Evolutionary conservation across 1,284 basidiomycete genomes (phyloP).

Genomic region (Agaricales sp.): DNA sequence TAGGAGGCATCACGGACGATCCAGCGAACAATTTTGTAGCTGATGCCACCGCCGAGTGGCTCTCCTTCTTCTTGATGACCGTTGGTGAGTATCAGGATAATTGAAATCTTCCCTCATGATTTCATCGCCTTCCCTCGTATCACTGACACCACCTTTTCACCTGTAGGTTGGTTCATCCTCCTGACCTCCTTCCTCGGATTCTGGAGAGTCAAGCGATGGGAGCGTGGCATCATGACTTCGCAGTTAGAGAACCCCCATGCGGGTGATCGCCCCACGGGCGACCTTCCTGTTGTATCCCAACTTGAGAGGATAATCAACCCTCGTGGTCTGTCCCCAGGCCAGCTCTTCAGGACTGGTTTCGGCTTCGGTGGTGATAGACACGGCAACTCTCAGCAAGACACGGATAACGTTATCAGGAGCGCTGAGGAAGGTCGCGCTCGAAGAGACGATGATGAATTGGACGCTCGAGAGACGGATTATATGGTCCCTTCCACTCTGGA

Average conservation of each 20-base stretch:
- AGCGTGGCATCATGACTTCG: slow-evolving; percentile 58
- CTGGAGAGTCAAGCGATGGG: slow-evolving; percentile 89
- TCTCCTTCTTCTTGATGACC: slow-evolving; percentile 91
- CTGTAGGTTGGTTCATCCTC: slow-evolving; percentile 81
- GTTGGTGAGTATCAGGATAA: slow-evolving; percentile 50
- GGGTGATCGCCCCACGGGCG: slow-evolving; percentile 16
- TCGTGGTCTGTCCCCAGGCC: slow-evolving; percentile 30
- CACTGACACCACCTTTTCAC: slow-evolving; percentile 1
- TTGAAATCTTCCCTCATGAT: no score
- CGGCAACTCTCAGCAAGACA: slow-evolving; percentile 1
- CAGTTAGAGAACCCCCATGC: slow-evolving; percentile 24
- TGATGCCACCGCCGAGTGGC: slow-evolving; percentile 72
- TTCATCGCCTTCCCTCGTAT: slow-evolving; percentile 5
- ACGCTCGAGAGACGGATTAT: slow-evolving; percentile 20
- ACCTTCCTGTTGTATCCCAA: slow-evolving; percentile 21
- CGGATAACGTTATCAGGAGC: slow-evolving; percentile 11
- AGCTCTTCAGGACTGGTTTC: slow-evolving; percentile 45
- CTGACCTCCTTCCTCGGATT: slow-evolving; percentile 82
- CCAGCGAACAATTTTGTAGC: slow-evolving; percentile 29
- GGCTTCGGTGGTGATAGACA: slow-evolving; percentile 19
- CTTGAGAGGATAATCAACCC: slow-evolving; percentile 37
- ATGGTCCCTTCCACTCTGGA: slow-evolving; percentile 36
- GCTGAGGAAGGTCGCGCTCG: slow-evolving; percentile 15
- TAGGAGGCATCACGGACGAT: slow-evolving; percentile 23
- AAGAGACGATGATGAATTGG: slow-evolving; percentile 15